phyloP scores from a whole-genome alignment of 345 rosid species.

The Citropsis articulata region DNA sequence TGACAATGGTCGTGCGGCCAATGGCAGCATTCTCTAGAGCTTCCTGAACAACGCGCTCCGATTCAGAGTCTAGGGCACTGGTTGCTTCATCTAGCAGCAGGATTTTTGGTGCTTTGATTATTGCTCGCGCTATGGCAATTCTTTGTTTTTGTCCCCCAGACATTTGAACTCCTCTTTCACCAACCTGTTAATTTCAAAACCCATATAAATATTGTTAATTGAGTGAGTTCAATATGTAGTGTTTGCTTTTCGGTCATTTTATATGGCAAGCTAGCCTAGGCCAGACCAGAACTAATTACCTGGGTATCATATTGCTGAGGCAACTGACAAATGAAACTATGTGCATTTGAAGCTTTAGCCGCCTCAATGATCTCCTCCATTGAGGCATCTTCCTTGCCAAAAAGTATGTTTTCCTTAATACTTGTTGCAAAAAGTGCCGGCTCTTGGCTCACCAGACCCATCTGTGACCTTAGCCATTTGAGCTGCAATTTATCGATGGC shows the following conservation, averaged over 20 bases:
- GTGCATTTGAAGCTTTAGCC: too few species aligned
- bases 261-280: too few species aligned
- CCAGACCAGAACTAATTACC: too few species aligned
- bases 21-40: constrained; percentile 57
- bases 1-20: constrained; percentile 60
- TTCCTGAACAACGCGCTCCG: constrained; percentile 60
- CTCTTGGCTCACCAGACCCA: constrained; percentile 75
- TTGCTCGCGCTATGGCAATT: constrained; percentile 67
- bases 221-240: too few species aligned
- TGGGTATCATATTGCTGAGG: too few species aligned
- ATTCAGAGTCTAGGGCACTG: constrained; percentile 72
- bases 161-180: constrained; percentile 68
- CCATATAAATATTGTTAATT: too few species aligned
- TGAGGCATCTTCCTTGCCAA: constrained; percentile 62
- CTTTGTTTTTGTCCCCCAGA: constrained; percentile 81
- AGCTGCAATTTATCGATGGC: constrained; percentile 46
- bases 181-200: constrained; percentile 37
- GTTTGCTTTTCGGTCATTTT: too few species aligned
- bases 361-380: too few species aligned
- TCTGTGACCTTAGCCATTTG: constrained; percentile 74
- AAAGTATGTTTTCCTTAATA: constrained; percentile 65
- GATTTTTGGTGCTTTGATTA: constrained; percentile 56
- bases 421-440: constrained; percentile 67
- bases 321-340: too few species aligned
- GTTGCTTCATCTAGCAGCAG: constrained; percentile 77